phyloP scores from a whole-genome alignment of 2,329 filamentous ascomycete genomes.

The Pestalotiopsis sp. region DNA sequence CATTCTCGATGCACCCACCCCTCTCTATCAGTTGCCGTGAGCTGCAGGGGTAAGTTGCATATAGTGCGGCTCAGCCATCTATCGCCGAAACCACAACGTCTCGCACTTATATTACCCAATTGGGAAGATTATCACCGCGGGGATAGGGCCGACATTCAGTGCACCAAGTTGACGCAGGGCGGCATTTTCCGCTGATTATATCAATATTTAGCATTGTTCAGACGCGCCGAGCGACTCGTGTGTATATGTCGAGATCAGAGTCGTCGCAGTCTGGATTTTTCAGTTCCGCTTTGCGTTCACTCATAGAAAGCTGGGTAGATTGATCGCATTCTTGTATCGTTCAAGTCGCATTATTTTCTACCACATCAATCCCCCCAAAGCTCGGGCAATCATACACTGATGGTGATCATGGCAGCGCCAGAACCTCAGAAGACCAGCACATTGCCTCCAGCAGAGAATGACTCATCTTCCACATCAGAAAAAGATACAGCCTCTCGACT shows the following conservation, averaged over 20 bases:
- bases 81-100: background rate
- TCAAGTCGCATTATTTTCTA: background rate
- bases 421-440: background rate
- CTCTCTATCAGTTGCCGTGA: background rate
- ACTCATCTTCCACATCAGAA: background rate
- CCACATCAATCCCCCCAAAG: background rate
- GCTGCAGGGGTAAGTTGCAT: background rate
- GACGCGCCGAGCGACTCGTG: background rate
- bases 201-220: background rate
- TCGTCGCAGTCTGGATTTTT: background rate
- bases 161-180: background rate
- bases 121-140: background rate
- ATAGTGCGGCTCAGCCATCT: background rate
- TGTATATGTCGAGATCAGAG: background rate
- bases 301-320: background rate
- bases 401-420: background rate
- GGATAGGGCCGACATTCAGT: background rate
- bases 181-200: background rate
- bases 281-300: background rate
- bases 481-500: background rate
- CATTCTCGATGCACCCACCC: background rate
- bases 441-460: background rate
- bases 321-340: background rate
- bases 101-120: background rate
- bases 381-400: background rate